Percentiles rank a stretch among this genome's conserved stretches.
phyloP scores from a whole-genome alignment of 305 asterid genomes.

The Solanum hybrid region DNA sequence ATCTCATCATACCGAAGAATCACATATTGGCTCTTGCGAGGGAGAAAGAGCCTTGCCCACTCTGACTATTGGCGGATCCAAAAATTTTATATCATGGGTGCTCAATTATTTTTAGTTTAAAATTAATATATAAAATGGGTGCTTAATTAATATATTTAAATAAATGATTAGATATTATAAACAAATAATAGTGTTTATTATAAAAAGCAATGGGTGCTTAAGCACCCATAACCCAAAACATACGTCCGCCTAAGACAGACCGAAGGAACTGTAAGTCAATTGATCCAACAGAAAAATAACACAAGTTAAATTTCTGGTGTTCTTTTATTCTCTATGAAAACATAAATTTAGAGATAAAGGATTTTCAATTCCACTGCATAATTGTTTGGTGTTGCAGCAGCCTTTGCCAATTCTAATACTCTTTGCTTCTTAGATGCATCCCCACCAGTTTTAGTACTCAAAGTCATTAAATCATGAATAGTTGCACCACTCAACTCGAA shows the following conservation, averaged over 20 bases:
- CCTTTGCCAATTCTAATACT: slow-evolving; percentile 14
- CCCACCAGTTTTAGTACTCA: background rate
- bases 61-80: background rate
- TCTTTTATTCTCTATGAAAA: background rate
- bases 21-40: background rate
- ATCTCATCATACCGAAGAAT: slow-evolving; percentile 16
- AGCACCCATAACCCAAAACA: no score
- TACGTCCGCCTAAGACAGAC: no score
- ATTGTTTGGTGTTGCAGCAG: slow-evolving; percentile 12
- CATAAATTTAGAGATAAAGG: background rate
- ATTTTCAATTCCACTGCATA: slow-evolving; percentile 9
- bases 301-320: background rate
- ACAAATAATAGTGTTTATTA: no score
- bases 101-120: no score
- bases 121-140: no score
- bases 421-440: background rate
- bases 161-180: no score
- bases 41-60: slow-evolving; percentile 22
- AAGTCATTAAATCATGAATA: no score
- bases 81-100: no score
- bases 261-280: slow-evolving; percentile 13
- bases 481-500: no score
- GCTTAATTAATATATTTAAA: no score
- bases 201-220: no score
- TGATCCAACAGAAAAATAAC: background rate